phyloP scores from a whole-genome alignment of 768 basidiomycete genomes.

The Sistotremastrum niveocremeum region DNA sequence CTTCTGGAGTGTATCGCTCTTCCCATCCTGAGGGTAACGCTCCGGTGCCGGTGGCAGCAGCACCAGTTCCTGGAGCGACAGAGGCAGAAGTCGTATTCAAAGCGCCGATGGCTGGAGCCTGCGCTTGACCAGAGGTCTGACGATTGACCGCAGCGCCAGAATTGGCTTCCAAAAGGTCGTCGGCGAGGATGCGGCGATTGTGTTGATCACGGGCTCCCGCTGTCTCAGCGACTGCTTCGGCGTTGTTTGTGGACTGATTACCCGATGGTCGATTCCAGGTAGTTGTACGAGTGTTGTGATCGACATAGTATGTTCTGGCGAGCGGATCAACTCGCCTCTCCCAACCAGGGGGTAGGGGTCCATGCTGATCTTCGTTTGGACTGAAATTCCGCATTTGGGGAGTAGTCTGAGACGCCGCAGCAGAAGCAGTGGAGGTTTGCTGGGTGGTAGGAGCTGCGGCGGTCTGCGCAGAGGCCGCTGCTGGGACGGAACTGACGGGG shows the following conservation, averaged over 20 bases:
- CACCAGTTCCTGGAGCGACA: slow-evolving; percentile 10
- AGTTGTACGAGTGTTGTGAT: slow-evolving; percentile 94
- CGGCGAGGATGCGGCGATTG: slow-evolving; percentile 68
- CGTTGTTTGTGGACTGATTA: slow-evolving; percentile 59
- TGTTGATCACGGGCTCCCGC: slow-evolving; percentile 82
- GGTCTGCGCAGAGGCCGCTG: slow-evolving; percentile 10
- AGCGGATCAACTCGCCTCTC: slow-evolving; percentile 95
- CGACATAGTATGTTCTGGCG: slow-evolving; percentile 94
- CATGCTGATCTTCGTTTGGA: slow-evolving; percentile 88
- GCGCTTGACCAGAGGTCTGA: slow-evolving; percentile 14
- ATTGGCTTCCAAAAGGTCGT: slow-evolving; percentile 72
- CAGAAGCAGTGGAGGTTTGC: slow-evolving; percentile 22
- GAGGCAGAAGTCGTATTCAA: slow-evolving; percentile 28
- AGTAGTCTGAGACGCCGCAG: slow-evolving; percentile 30
- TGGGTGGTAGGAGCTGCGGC: slow-evolving; percentile 9
- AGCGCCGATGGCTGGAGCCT: slow-evolving; percentile 19
- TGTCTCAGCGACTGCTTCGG: slow-evolving; percentile 60
- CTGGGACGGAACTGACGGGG: slow-evolving; percentile 14
- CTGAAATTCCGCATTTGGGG: slow-evolving; percentile 75
- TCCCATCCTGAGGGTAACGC: slow-evolving; percentile 97
- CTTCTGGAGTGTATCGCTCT: slow-evolving; percentile 96
- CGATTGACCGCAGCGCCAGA: slow-evolving; percentile 19
- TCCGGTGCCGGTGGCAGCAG: slow-evolving; percentile 67
- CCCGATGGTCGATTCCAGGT: slow-evolving; percentile 92
- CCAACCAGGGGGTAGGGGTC: slow-evolving; percentile 85